These are phyloP conservation scores for Camelina hispida DNA, from an alignment of 345 rosid species.

Conservation along the genomic window DNA sequence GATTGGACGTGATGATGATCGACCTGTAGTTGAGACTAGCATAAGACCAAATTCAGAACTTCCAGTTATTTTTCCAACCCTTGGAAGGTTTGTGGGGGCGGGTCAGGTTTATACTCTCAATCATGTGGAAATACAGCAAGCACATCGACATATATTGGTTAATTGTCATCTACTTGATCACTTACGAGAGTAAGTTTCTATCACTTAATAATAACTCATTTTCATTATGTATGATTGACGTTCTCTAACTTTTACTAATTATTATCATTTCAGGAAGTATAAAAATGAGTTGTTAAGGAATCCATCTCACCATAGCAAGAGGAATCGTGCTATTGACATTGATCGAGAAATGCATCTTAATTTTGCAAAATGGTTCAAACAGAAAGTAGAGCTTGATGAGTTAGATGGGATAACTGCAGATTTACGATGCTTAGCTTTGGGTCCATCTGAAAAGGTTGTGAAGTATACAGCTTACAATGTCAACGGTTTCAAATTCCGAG, in stretches of 20 bases:
- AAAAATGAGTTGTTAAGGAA: neutral
- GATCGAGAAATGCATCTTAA: conserved; percentile 13
- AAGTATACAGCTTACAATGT: conserved; percentile 19
- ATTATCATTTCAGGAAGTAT: neutral
- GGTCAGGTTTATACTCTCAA: conserved; percentile 3
- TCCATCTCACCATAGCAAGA: neutral
- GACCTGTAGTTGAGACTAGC: neutral
- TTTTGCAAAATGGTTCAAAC: conserved; percentile 19
- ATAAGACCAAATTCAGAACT: neutral
- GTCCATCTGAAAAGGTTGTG: neutral
- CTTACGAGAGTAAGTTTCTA: conserved; percentile 21
- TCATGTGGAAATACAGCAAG: conserved; percentile 16
- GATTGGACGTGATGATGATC: neutral
- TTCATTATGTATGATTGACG: neutral
- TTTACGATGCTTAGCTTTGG: conserved; percentile 14
- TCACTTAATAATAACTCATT: neutral
- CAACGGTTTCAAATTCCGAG: conserved; percentile 7
- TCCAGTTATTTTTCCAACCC: neutral
- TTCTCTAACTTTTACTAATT: neutral
- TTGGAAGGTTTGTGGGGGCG: conserved; percentile 13
- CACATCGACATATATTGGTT: conserved; percentile 15
- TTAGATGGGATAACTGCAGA: conserved; percentile 17
- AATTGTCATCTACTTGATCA: conserved; percentile 24
- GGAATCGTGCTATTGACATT: neutral
- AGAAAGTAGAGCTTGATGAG: conserved; percentile 9